phyloP scores from a whole-genome alignment of 805 yeast species.

The Wickerhamiella occidentalis region DNA sequence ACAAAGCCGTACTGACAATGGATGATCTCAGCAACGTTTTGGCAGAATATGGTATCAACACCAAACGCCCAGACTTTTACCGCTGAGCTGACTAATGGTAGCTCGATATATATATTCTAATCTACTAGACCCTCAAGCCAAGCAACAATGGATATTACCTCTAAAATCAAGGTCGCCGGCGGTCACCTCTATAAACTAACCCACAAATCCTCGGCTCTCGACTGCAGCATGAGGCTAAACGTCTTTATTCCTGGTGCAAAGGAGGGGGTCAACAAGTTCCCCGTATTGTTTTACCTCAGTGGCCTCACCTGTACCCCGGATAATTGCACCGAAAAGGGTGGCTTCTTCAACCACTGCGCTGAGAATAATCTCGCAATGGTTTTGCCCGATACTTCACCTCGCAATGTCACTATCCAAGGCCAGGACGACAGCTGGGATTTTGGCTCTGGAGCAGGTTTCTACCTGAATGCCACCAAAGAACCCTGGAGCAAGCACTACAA shows the following conservation, averaged over 20 bases:
- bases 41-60: conserved; percentile 82
- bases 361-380: conserved; percentile 77
- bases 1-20: conserved; percentile 79
- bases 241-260: conserved; percentile 57
- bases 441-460: conserved; percentile 93
- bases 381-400: conserved; percentile 94
- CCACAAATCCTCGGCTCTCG: conserved; percentile 55
- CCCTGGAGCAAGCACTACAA: conserved; percentile 65
- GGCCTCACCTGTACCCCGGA: conserved; percentile 91
- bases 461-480: conserved; percentile 66
- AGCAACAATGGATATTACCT: neutral
- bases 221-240: conserved; percentile 71
- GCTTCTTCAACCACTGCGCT: conserved; percentile 59
- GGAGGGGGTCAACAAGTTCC: conserved; percentile 33
- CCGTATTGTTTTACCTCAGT: conserved; percentile 67
- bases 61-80: conserved; percentile 87
- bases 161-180: conserved; percentile 34
- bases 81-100: conserved; percentile 30
- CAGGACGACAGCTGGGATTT: conserved; percentile 79
- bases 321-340: conserved; percentile 86
- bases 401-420: conserved; percentile 69
- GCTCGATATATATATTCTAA: neutral
- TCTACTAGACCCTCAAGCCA: neutral
- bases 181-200: conserved; percentile 66
- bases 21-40: conserved; percentile 88